Evolutionary conservation across 306 rosid genomes (phyloP), one percentile per base, ranked within the genome.

Genomic region (Castanopsis chinensis): DNA sequence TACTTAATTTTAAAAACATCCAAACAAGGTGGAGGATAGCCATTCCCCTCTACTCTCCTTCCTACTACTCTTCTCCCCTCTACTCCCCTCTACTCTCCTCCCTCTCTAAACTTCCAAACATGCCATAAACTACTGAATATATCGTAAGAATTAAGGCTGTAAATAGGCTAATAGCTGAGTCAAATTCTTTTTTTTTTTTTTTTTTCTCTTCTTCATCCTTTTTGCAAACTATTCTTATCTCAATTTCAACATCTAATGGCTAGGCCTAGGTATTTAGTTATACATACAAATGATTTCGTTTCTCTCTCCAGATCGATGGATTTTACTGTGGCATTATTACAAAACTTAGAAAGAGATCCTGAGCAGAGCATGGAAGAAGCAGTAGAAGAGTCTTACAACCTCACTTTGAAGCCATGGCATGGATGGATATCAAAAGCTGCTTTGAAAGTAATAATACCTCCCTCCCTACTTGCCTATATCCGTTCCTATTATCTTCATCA

Each of bases 371-470:
- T 93, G 94, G 90, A 90, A 77, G 78, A 87, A 87, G 90, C 89
- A 9, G 97, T 95, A 65, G 93, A 89, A 82, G 99, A 90, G 74
- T 81, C 94, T 51, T 95, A 95, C 58, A 82, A 58, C 81, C 79
- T 84, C 79, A 88, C 96, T 71, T 78, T 96, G 78, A 80, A 87
- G 84, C 94, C 94, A 51, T 93, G 97, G 97, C 99, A 96, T 81
- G 91, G 94, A 80, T 96, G 99, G 99, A 93, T 96, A 82, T 82
- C 99, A 45, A 85, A 98, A 41, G 97, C 99, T 35, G 98, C 99
- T 85, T 89, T 77, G 84, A 93, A 85, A 83, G 99, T 96, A 89
- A 61, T 28, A 76, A 68, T 68, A 45, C 52, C 51, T 75, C 56
- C 51, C 60, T 80, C 54, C 59, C 56, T 68, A 76, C 9, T 18